Evolutionary conservation across 2,329 filamentous ascomycete species (phyloP).

Genomic region (Exophiala sideris): DNA sequence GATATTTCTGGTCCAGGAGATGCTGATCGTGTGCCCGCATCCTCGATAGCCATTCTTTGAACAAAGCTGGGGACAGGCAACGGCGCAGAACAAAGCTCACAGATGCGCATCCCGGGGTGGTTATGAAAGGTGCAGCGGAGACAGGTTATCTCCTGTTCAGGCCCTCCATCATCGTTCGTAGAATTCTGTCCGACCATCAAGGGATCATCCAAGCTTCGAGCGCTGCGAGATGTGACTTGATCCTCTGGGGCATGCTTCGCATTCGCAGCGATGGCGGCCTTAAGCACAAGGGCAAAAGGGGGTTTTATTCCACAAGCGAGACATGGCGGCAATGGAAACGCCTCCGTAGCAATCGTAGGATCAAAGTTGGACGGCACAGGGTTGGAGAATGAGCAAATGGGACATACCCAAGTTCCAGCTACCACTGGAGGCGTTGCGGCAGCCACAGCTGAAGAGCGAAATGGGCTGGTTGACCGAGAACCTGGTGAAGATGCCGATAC

Average conservation of each 20-base stretch:
- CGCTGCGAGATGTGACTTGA: constrained; percentile 14
- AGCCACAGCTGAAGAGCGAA: constrained; percentile 35
- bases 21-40: constrained; percentile 53
- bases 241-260: constrained; percentile 42
- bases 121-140: constrained; percentile 92
- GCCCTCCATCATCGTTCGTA: constrained; percentile 6
- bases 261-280: constrained; percentile 76
- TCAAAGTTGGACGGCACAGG: constrained; percentile 92
- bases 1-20: constrained; percentile 72
- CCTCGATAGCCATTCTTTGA: constrained; percentile 48
- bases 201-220: neutral
- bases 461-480: constrained; percentile 32
- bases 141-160: constrained; percentile 49
- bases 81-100: constrained; percentile 86
- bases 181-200: neutral
- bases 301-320: constrained; percentile 93
- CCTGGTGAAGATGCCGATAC: constrained; percentile 32
- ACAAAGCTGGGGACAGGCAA: constrained; percentile 44
- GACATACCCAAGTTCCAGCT: constrained; percentile 83
- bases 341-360: constrained; percentile 70
- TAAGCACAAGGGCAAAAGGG: constrained; percentile 74
- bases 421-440: constrained; percentile 37
- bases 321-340: constrained; percentile 80
- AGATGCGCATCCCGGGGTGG: constrained; percentile 77
- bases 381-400: constrained; percentile 94